phyloP scores from a whole-genome alignment of 2,329 filamentous ascomycete species.

The Trichoderma aggressivum region DNA sequence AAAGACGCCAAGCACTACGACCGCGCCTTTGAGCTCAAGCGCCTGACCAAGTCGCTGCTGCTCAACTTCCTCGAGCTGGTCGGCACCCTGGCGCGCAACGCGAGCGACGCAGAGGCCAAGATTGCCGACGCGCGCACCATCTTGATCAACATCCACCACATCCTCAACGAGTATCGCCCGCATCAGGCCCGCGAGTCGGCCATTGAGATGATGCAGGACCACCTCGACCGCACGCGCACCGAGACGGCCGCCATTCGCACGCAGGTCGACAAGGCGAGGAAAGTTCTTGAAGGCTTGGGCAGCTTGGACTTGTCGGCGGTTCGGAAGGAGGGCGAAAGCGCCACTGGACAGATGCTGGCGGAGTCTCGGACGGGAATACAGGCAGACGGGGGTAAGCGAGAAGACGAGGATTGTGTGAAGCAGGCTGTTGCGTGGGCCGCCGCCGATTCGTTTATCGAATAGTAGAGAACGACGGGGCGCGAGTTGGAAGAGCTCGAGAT shows the following conservation, averaged over 20 bases:
- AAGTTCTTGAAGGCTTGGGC: conserved; percentile 66
- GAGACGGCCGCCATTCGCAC: conserved; percentile 69
- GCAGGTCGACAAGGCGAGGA: conserved; percentile 68
- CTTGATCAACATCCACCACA: conserved; percentile 86
- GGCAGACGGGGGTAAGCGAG: conserved; percentile 18
- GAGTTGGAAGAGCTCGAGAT: background rate
- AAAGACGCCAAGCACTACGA: conserved; percentile 57
- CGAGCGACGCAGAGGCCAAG: conserved; percentile 61
- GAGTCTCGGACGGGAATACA: background rate
- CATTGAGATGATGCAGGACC: conserved; percentile 83
- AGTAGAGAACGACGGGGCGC: conserved; percentile 13
- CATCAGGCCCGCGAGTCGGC: conserved; percentile 88
- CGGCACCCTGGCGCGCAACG: conserved; percentile 42
- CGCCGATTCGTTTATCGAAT: conserved; percentile 41
- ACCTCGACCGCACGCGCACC: conserved; percentile 66
- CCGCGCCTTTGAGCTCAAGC: conserved; percentile 66
- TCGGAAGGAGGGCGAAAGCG: conserved; percentile 21
- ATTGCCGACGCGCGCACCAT: conserved; percentile 75
- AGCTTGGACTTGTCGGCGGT: conserved; percentile 40
- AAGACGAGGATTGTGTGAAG: conserved; percentile 24
- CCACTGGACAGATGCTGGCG: background rate
- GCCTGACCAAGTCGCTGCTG: conserved; percentile 77
- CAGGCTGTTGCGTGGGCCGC: conserved; percentile 41
- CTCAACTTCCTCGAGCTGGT: conserved; percentile 85
- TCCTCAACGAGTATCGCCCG: conserved; percentile 90